Base-by-base conservation (phyloP, 441 rosid species). In the Syzygium malaccense region DNA sequence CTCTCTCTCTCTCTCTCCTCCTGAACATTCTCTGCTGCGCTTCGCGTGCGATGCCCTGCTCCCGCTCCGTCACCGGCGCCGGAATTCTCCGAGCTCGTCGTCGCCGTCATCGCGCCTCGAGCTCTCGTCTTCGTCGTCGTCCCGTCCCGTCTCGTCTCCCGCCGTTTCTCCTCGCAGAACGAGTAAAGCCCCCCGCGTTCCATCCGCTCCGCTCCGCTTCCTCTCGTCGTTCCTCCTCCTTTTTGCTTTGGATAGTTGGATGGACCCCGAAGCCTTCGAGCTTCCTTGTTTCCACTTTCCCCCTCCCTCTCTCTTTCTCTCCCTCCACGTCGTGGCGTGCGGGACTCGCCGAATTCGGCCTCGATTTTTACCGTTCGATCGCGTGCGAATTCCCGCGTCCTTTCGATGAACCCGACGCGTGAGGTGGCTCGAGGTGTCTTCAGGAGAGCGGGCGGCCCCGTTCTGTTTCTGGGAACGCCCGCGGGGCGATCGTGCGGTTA, bases 261-360 rank as follows among this genome's bases (percentile, higher is more conserved):
- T 60, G 18, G 32, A 60, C 68, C 68, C 68, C 4, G 68, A 60
- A 28, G 33, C 54, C 68, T 60, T 60, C 33, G 68, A 60, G 33
- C 33, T 60, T 60, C 68, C 68, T 28, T 14, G 54, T 14, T 53
- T 53, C 14, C 48, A 28, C n/a, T 14, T 60, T 15, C 13, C 18
- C 0, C 0, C 13, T 7, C n/a, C 17, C n/a, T 51, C 14, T 13
- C 15, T 14, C 54, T 17, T 32, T 15, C 66, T 60, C 66, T 28
- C 32, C 32, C 66, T 13, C 6, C 68, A 1, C 4, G 68, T 62
- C 18, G 68, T 62, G 33, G 55, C 55, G 55, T 54, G 55, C 19
- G 55, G 15, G 55, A 54, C 55, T 54, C 14, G 55, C 55, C 18
- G 5, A 53, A 53, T 53, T 15, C 19, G 55, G 55, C 55, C 55